Percentiles rank a stretch among this genome's conserved stretches.
Conservation (phyloP, 345 rosid genomes). For the Bruguiera gymnorhiza region DNA sequence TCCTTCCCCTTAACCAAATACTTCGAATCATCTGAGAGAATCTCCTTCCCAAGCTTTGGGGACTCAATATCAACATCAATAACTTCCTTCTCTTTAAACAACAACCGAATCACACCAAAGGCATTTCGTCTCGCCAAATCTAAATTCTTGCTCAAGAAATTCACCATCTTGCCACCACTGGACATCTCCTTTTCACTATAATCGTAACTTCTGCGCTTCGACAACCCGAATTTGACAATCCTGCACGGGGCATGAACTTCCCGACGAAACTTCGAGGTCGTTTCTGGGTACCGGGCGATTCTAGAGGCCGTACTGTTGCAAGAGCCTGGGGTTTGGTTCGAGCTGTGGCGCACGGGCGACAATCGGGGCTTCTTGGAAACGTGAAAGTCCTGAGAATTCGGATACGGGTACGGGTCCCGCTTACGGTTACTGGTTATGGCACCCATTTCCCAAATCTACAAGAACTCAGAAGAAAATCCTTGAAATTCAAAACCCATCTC, state of each 20-base stretch:
- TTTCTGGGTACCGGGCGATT: conserved; percentile 69
- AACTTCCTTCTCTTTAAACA: conserved; percentile 10
- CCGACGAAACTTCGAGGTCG: conserved; percentile 44
- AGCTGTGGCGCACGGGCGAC: conserved; percentile 28
- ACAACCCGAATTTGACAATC: conserved; percentile 44
- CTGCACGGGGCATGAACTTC: conserved; percentile 85
- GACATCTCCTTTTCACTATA: conserved; percentile 17
- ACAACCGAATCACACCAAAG: conserved; percentile 38
- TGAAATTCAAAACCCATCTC: conserved; percentile 27
- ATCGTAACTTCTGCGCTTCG: conserved; percentile 21
- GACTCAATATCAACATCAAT: background rate
- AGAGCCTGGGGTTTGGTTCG: conserved; percentile 15
- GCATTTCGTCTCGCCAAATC: conserved; percentile 40
- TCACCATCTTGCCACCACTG: conserved; percentile 33
- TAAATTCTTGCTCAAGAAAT: conserved; percentile 25
- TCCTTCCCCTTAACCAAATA: conserved; percentile 25
- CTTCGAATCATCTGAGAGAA: background rate
- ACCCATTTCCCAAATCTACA: conserved; percentile 48
- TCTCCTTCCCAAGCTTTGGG: background rate
- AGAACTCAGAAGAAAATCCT: conserved; percentile 22
- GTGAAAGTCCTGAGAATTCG: conserved; percentile 39
- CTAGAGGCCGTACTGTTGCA: conserved; percentile 46
- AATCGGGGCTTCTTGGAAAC: conserved; percentile 55
- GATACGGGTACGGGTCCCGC: conserved; percentile 26
- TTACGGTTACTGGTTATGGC: conserved; percentile 61